phyloP scores from a whole-genome alignment of 1,139 yeast genomes.

The Eremothecium coryli region DNA sequence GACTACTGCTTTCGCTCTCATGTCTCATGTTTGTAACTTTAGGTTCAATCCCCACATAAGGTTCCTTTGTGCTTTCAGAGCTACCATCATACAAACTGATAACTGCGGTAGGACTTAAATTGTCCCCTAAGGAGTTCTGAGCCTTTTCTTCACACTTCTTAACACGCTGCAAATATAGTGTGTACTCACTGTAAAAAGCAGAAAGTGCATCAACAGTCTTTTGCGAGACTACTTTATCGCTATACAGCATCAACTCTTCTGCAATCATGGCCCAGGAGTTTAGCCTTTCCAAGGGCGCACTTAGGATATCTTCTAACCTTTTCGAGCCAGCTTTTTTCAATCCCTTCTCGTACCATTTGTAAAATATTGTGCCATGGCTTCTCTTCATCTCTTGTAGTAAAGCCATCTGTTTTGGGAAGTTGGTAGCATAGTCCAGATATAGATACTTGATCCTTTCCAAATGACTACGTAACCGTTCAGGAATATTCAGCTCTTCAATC shows the following conservation, averaged over 20 bases:
- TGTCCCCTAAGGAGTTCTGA: constrained; percentile 16
- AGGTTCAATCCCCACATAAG: background rate
- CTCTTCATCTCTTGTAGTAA: constrained; percentile 18
- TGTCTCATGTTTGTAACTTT: background rate
- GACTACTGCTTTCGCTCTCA: background rate
- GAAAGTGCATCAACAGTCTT: background rate
- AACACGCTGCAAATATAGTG: background rate
- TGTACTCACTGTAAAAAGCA: background rate
- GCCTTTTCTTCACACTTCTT: constrained; percentile 12
- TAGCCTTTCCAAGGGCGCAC: constrained; percentile 20
- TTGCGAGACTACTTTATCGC: constrained; percentile 3
- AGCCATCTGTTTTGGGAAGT: constrained; percentile 22
- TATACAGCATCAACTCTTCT: constrained; percentile 9
- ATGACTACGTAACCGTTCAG: constrained; percentile 23
- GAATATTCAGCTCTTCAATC: constrained; percentile 21
- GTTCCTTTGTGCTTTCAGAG: background rate
- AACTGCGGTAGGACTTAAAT: constrained; percentile 23
- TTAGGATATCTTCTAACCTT: constrained; percentile 19
- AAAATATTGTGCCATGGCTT: constrained; percentile 11
- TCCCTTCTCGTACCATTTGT: constrained; percentile 25
- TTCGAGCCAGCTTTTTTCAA: constrained; percentile 14
- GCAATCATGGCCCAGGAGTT: constrained; percentile 16
- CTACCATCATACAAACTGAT: constrained; percentile 19
- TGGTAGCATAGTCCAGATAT: constrained; percentile 24
- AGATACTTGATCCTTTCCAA: constrained; percentile 29